These are phyloP conservation scores for Leccinum olivaceopallidum DNA, from an alignment of 768 basidiomycete genomes.

Conservation along the genomic window DNA sequence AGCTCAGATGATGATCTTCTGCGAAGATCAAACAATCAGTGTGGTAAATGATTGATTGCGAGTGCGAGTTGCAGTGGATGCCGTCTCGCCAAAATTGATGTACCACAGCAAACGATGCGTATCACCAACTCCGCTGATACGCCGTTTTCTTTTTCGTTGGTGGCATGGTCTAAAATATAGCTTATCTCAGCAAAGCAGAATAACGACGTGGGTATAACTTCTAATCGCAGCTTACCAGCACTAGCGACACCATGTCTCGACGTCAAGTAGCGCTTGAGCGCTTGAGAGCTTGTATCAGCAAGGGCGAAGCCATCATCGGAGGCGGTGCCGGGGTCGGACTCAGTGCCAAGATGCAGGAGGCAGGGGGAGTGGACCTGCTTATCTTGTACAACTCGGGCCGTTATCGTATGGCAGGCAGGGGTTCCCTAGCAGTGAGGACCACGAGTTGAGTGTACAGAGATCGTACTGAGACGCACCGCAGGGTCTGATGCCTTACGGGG, in stretches of 20 bases:
- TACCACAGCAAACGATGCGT: too few species aligned
- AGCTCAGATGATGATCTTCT: too few species aligned
- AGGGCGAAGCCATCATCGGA: constrained; percentile 25
- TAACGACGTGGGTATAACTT: too few species aligned
- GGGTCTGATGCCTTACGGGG: constrained; percentile 32
- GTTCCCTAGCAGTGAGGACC: constrained; percentile 28
- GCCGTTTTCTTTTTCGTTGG: too few species aligned
- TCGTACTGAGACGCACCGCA: constrained; percentile 1
- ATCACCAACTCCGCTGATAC: too few species aligned
- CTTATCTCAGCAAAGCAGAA: constrained; percentile 21
- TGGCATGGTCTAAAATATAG: too few species aligned
- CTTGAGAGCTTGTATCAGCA: constrained; percentile 13
- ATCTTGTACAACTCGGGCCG: constrained; percentile 35
- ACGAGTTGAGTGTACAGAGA: background rate
- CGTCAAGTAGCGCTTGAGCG: constrained; percentile 20
- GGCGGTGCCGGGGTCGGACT: constrained; percentile 31
- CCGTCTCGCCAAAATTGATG: too few species aligned
- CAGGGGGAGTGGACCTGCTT: constrained; percentile 30
- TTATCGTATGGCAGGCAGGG: constrained; percentile 32
- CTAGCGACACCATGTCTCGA: constrained; percentile 13
- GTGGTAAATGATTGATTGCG: background rate
- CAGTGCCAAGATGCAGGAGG: constrained; percentile 31
- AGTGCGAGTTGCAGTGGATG: background rate
- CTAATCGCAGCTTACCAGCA: background rate
- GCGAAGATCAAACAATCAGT: too few species aligned